A percentile compares a stretch with the other conserved stretches of the same genome.
These are phyloP conservation scores for Penicillium glabrum DNA, from an alignment of 2,329 filamentous ascomycete genomes.

Conservation along the genomic window DNA sequence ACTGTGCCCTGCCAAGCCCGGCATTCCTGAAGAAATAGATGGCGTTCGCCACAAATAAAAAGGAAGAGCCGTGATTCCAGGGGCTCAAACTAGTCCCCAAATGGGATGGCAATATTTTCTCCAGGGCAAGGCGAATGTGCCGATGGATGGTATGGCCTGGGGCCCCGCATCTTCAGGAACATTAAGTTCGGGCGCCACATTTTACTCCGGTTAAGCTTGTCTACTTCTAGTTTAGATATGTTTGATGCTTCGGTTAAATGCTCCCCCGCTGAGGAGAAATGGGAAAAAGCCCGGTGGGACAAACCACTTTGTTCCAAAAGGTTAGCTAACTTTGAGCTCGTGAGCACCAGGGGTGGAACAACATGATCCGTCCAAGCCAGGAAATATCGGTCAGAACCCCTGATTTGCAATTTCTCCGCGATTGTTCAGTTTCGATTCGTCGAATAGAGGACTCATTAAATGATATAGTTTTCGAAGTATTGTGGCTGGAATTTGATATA, in stretches of 20 bases:
- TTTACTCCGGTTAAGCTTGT: slow-evolving; percentile 1
- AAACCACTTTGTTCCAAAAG: neutral
- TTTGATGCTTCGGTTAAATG: slow-evolving; percentile 6
- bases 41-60: neutral
- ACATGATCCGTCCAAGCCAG: neutral
- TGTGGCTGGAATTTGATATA: neutral
- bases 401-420: neutral
- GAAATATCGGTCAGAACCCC: neutral
- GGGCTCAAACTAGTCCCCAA: neutral
- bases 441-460: neutral
- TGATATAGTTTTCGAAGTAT: neutral
- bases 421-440: neutral
- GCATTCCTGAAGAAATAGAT: neutral
- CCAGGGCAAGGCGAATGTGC: neutral
- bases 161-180: neutral
- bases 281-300: slow-evolving; percentile 21
- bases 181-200: slow-evolving; percentile 1
- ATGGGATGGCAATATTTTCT: neutral
- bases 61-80: neutral
- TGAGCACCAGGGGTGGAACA: neutral
- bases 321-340: neutral
- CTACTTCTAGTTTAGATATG: neutral
- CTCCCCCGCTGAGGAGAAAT: neutral
- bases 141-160: neutral
- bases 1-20: neutral